Evolutionary conservation across 2,329 filamentous ascomycete genomes (phyloP).

Genomic region (Pseudocercospora macadamiae): DNA sequence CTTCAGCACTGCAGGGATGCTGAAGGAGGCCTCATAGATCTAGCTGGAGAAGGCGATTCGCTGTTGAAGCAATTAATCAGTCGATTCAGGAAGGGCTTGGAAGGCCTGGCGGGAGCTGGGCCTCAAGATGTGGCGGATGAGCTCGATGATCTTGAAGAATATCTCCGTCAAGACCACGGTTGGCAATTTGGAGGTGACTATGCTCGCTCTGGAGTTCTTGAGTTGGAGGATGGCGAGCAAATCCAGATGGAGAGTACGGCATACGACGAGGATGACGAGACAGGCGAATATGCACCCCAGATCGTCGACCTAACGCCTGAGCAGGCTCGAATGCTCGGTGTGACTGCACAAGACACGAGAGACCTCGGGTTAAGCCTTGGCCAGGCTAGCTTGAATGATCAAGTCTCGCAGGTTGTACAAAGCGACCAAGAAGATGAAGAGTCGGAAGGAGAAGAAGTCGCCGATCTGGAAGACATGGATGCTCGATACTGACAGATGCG

Average conservation of each 20-base stretch:
- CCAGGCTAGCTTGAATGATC: constrained; percentile 25
- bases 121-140: constrained; percentile 54
- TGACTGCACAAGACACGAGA: constrained; percentile 33
- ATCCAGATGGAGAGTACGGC: constrained; percentile 58
- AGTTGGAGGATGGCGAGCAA: constrained; percentile 65
- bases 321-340: constrained; percentile 44
- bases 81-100: constrained; percentile 56
- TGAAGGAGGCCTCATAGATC: constrained; percentile 64
- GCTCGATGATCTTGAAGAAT: constrained; percentile 58
- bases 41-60: constrained; percentile 54
- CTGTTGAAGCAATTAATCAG: constrained; percentile 58
- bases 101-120: constrained; percentile 45
- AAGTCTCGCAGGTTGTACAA: constrained; percentile 39
- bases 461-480: constrained; percentile 42
- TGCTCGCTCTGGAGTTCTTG: constrained; percentile 60
- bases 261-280: constrained; percentile 63
- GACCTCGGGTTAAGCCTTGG: constrained; percentile 26
- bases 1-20: constrained; percentile 60
- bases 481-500: constrained; percentile 29
- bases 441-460: neutral
- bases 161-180: constrained; percentile 57
- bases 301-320: constrained; percentile 58
- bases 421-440: constrained; percentile 31
- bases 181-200: constrained; percentile 62
- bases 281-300: constrained; percentile 65